These are phyloP conservation scores for Camelina hispida DNA, from an alignment of 345 rosid species.

Conservation along the genomic window DNA sequence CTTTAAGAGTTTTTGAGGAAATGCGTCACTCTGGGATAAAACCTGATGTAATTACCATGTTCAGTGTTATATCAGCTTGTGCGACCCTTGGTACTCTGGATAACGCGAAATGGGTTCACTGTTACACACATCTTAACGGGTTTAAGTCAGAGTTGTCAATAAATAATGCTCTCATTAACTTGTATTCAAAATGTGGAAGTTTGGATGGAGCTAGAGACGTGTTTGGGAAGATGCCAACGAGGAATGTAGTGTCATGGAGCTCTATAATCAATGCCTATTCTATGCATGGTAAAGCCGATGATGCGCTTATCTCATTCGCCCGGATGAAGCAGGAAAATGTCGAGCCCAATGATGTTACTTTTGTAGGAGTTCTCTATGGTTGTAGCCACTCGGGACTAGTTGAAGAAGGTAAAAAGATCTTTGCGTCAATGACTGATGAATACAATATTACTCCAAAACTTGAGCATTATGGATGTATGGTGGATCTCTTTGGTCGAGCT, in stretches of 20 bases:
- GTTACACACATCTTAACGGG: constrained; percentile 42
- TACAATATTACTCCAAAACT: constrained; percentile 52
- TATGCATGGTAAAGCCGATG: constrained; percentile 56
- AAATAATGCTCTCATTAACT: constrained; percentile 59
- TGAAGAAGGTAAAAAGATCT: constrained; percentile 58
- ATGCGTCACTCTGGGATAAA: constrained; percentile 45
- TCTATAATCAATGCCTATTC: constrained; percentile 64
- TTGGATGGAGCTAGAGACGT: constrained; percentile 54
- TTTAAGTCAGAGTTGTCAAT: constrained; percentile 47
- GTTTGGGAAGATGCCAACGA: constrained; percentile 52
- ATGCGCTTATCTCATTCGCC: constrained; percentile 48
- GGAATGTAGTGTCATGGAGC: constrained; percentile 64
- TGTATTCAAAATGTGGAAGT: constrained; percentile 74
- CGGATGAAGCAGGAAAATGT: constrained; percentile 54
- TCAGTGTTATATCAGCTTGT: constrained; percentile 63
- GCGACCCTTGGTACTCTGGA: constrained; percentile 54
- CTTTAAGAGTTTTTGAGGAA: constrained; percentile 54
- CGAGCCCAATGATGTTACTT: constrained; percentile 54
- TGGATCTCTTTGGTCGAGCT: constrained; percentile 63
- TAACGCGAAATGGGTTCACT: constrained; percentile 56
- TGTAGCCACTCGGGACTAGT: constrained; percentile 71
- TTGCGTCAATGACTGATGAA: constrained; percentile 56
- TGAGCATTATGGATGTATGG: constrained; percentile 74
- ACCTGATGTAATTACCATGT: constrained; percentile 59
- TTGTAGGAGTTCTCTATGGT: constrained; percentile 58